Percentiles rank a stretch among this genome's conserved stretches.
phyloP scores from a whole-genome alignment of 495 filamentous ascomycete genomes.

The Amorphotheca resinae region DNA sequence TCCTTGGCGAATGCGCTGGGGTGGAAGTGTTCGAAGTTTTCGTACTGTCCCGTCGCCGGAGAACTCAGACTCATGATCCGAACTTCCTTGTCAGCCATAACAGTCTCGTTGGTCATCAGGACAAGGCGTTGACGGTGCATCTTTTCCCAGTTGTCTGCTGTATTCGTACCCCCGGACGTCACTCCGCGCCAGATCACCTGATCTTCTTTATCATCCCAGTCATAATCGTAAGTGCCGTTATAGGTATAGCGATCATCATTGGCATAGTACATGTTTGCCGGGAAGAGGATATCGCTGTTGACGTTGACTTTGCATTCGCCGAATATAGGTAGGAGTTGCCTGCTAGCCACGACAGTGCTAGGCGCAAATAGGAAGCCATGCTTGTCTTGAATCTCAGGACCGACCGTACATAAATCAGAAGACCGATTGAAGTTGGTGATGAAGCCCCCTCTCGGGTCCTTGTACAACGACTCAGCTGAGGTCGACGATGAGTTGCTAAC shows the following conservation, averaged over 20 bases:
- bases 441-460: conserved; percentile 34
- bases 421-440: conserved; percentile 54
- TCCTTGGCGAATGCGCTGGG: conserved; percentile 26
- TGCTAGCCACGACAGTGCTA: conserved; percentile 39
- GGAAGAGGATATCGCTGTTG: conserved; percentile 73
- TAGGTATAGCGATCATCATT: conserved; percentile 51
- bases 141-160: conserved; percentile 45
- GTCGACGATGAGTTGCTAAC: conserved; percentile 28
- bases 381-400: conserved; percentile 36
- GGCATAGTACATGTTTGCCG: conserved; percentile 63
- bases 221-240: conserved; percentile 34
- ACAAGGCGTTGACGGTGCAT: conserved; percentile 69
- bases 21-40: conserved; percentile 28
- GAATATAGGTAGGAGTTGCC: conserved; percentile 56
- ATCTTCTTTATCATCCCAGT: conserved; percentile 45
- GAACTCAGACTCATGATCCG: conserved; percentile 25
- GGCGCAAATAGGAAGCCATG: conserved; percentile 64
- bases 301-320: conserved; percentile 63
- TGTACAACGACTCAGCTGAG: conserved; percentile 24
- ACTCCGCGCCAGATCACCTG: conserved; percentile 56
- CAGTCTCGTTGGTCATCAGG: conserved; percentile 52
- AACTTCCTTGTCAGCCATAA: conserved; percentile 32
- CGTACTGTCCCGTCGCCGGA: conserved; percentile 11
- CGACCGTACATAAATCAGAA: conserved; percentile 50
- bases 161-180: conserved; percentile 53